Conservation (phyloP, 306 rosid genomes). For the Geum urbanum region DNA sequence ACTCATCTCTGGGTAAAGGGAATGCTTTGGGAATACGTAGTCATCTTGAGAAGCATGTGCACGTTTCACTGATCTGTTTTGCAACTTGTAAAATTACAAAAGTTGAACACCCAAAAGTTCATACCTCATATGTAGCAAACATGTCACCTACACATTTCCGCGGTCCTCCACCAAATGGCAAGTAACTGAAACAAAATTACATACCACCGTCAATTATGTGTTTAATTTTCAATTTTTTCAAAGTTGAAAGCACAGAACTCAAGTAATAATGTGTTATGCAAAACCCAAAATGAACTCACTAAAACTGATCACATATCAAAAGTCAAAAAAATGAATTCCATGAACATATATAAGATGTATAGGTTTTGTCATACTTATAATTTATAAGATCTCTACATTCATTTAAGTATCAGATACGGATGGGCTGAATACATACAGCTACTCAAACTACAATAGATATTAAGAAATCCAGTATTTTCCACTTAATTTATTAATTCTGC, state of each 20-base stretch:
- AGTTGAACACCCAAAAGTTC: conserved; percentile 14
- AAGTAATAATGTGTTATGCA: not conserved
- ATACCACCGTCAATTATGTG: conserved; percentile 2
- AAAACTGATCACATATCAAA: not conserved
- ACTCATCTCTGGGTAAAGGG: conserved; percentile 9
- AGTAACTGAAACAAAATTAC: conserved; percentile 51
- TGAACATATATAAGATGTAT: not conserved
- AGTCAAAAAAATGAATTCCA: not conserved
- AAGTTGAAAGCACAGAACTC: not conserved
- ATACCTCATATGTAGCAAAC: conserved; percentile 91
- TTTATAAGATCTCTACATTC: not conserved
- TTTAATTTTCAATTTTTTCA: not conserved
- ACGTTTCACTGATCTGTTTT: not conserved
- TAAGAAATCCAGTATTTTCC: not conserved
- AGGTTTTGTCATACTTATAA: not conserved
- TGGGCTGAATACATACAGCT: not conserved
- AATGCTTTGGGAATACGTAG: not conserved
- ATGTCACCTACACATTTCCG: conserved; percentile 89
- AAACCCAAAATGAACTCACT: not conserved
- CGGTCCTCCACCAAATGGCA: conserved; percentile 98
- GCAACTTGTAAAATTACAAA: not conserved
- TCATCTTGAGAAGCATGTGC: not conserved
- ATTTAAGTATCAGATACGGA: not conserved
- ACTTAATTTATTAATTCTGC: not conserved
- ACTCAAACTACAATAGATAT: not conserved